phyloP scores from a whole-genome alignment of 768 basidiomycete species.

The Xerocomellus intermedius region DNA sequence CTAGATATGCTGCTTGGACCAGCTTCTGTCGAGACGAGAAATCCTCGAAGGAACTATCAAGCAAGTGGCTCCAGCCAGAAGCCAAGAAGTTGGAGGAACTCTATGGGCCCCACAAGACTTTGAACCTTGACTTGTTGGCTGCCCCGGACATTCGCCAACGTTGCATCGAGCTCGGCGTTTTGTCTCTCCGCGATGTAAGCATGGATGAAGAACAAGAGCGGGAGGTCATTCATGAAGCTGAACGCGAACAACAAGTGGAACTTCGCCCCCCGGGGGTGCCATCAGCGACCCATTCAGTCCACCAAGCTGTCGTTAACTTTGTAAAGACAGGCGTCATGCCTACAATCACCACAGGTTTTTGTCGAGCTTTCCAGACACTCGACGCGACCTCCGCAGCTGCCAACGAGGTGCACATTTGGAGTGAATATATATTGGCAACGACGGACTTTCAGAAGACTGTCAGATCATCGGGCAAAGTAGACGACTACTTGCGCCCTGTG shows the following conservation, averaged over 20 bases:
- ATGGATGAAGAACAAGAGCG: conserved; percentile 52
- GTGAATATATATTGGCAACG: conserved; percentile 14
- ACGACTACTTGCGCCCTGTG: conserved; percentile 29
- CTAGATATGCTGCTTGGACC: conserved; percentile 19
- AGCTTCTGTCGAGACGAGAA: neutral
- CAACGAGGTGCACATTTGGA: conserved; percentile 26
- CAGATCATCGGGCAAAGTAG: neutral
- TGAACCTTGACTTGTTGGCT: neutral
- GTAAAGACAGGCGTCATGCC: conserved; percentile 31
- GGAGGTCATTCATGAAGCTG: conserved; percentile 42
- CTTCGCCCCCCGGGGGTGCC: conserved; percentile 29
- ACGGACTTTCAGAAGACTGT: conserved; percentile 18
- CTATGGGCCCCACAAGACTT: conserved; percentile 18
- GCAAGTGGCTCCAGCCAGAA: conserved; percentile 41
- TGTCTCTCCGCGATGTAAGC: conserved; percentile 12
- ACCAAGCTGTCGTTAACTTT: conserved; percentile 21
- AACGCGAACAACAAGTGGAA: conserved; percentile 40
- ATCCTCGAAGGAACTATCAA: neutral
- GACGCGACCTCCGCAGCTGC: neutral
- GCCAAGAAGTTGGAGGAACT: conserved; percentile 38
- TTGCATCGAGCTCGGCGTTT: conserved; percentile 19
- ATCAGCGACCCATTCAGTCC: conserved; percentile 22
- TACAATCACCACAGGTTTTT: conserved; percentile 19
- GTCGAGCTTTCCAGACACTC: conserved; percentile 14
- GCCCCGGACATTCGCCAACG: conserved; percentile 11